Evolutionary conservation across 1,139 yeast species (phyloP), one percentile per base, ranked within the genome.

Genomic region (Yamadazyma atmosphaerica): DNA sequence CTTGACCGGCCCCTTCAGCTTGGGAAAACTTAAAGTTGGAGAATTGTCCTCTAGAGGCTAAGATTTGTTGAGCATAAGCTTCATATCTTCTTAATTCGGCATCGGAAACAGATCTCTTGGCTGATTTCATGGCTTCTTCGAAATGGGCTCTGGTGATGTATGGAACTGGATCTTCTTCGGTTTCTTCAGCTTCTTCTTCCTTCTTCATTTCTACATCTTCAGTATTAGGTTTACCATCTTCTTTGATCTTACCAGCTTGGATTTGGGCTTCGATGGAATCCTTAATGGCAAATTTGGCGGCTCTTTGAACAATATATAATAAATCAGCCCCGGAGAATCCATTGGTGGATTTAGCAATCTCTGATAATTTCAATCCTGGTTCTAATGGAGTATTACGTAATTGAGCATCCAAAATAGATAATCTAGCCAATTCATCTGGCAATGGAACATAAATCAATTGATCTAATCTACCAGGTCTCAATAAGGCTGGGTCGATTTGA

Each of bases 321-420:
- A 92, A 81, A 76, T 92, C 99, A 41, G 99, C 99, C 83, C 99
- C 99, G 40, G 97, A 86, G 78, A 92, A 92, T 19, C 99, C 99
- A 55, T 84, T 82, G 24, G 98, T 88, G 50, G 86, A 84, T 70
- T 83, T 86, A 49, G 98, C 95, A 63, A 92, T 89, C 61, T 89
- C 92, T 39, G 70, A 67, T 62, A 92, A 77, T 56, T 88, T 90
- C 58, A 92, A 77, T 43, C 96, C 98, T 51, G 98, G 98, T 69
- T 94, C 98, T 61, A 94, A 78, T 54, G 99, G 99, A 34, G 98
- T 87, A 72, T 92, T 92, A 74, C 98, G 87, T 62, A 92, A 82
- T 78, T 94, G 99, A 18, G 98, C 98, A 56, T 81, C 74, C 67
- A 92, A 78, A 60, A 92, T 94, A 12, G 97, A 88, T 57, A 89